Evolutionary conservation across 225 moss, liverwort and hornwort species (phyloP).

Genomic region (Bryoerythrophyllum caledonicum): DNA sequence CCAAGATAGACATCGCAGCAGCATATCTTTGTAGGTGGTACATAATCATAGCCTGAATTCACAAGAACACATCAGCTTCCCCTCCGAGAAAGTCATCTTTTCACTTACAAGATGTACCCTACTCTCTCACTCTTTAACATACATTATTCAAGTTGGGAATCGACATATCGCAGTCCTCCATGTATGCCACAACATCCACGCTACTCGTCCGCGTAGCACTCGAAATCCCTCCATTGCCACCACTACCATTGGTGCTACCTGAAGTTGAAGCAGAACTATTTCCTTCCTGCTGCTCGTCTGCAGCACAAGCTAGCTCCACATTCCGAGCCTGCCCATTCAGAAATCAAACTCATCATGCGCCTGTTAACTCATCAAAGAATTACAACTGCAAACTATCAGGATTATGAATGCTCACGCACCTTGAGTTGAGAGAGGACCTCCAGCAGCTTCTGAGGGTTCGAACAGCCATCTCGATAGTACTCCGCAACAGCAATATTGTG

Average conservation of each 20-base stretch:
- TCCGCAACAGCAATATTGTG: slow-evolving; percentile 95
- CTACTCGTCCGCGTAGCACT: slow-evolving; percentile 38
- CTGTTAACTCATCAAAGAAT: neutral
- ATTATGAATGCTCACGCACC: slow-evolving; percentile 51
- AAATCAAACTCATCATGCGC: neutral
- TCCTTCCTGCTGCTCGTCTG: slow-evolving; percentile 88
- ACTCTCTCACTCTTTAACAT: slow-evolving; percentile 17
- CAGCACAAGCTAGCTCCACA: slow-evolving; percentile 90
- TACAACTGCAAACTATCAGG: neutral
- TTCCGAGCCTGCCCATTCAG: slow-evolving; percentile 77
- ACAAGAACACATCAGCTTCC: slow-evolving; percentile 25
- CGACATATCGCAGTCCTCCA: slow-evolving; percentile 94
- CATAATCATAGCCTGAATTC: slow-evolving; percentile 82
- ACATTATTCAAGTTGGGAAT: slow-evolving; percentile 91
- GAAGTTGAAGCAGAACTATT: slow-evolving; percentile 55
- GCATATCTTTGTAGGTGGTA: slow-evolving; percentile 70
- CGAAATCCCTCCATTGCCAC: slow-evolving; percentile 45
- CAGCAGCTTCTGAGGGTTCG: slow-evolving; percentile 82
- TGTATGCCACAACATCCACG: slow-evolving; percentile 67
- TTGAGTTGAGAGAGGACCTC: slow-evolving; percentile 85
- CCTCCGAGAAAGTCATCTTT: neutral
- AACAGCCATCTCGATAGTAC: slow-evolving; percentile 89
- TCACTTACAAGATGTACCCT: neutral
- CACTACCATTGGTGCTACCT: slow-evolving; percentile 47
- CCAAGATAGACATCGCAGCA: slow-evolving; percentile 48